These are phyloP conservation scores for Lactarius trivialis DNA, from an alignment of 768 basidiomycete genomes.

Conservation along the genomic window DNA sequence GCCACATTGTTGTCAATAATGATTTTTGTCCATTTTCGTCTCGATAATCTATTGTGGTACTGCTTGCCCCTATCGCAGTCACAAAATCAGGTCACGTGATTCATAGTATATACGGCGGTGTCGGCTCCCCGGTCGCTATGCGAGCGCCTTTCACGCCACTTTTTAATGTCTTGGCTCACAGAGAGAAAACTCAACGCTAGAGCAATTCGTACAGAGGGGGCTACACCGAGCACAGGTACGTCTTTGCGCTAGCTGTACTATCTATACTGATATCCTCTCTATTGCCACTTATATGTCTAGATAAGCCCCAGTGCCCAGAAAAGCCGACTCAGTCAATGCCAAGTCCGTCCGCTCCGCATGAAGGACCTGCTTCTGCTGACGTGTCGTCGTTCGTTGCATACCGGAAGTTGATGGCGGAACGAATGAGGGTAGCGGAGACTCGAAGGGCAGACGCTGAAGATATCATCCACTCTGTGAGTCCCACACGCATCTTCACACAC, in stretches of 20 bases:
- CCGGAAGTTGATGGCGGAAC: not conserved
- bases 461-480: slow-evolving; percentile 8
- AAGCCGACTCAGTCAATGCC: not conserved
- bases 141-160: too few species aligned
- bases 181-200: not conserved
- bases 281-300: not conserved
- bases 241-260: too few species aligned
- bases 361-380: not conserved
- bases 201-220: not conserved
- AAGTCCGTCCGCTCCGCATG: not conserved
- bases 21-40: not conserved
- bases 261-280: not conserved
- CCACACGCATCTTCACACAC: not conserved
- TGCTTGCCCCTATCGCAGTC: too few species aligned
- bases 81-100: not conserved
- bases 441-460: slow-evolving; percentile 5
- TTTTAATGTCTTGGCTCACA: slow-evolving; percentile 6
- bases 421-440: not conserved
- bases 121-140: not conserved
- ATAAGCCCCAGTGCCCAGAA: not conserved
- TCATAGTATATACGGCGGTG: not conserved
- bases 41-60: not conserved
- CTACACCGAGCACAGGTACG: not conserved
- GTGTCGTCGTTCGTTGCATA: not conserved
- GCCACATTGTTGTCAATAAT: not conserved